These are phyloP conservation scores for Lactarius indigo DNA, from an alignment of 768 basidiomycete genomes.

Conservation along the genomic window DNA sequence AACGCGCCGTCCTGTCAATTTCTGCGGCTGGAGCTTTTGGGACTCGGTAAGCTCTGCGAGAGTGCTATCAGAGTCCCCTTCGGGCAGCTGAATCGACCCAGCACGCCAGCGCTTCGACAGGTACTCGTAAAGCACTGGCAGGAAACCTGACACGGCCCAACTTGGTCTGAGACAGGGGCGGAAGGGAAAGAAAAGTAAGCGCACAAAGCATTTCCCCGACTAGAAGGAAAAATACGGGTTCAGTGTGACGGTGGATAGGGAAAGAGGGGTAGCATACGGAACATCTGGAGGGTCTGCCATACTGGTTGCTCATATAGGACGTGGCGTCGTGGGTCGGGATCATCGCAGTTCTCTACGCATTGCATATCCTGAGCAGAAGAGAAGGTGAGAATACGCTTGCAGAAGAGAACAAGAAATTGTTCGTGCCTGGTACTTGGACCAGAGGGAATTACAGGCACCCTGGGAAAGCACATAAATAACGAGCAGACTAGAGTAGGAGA, in stretches of 20 bases:
- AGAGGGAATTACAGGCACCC: constrained; percentile 79
- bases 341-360: constrained; percentile 90
- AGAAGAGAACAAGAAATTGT: constrained; percentile 24
- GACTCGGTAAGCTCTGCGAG: constrained; percentile 30
- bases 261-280: constrained; percentile 49
- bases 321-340: constrained; percentile 54
- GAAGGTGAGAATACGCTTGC: constrained; percentile 3
- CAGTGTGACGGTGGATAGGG: constrained; percentile 20
- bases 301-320: constrained; percentile 93
- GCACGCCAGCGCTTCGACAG: constrained; percentile 44
- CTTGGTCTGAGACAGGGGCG: constrained; percentile 10
- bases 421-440: constrained; percentile 76
- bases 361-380: constrained; percentile 75
- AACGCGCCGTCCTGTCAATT: constrained; percentile 63
- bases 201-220: constrained; percentile 94
- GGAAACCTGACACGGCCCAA: constrained; percentile 55
- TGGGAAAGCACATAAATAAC: constrained; percentile 30
- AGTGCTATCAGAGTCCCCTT: constrained; percentile 29
- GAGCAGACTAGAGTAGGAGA: not conserved
- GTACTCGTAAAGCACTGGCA: constrained; percentile 77
- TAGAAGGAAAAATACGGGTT: constrained; percentile 35
- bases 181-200: constrained; percentile 34
- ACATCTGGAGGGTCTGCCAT: constrained; percentile 90
- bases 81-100: constrained; percentile 52
- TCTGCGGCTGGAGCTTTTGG: constrained; percentile 34